Evolutionary conservation across 148 eudicot species (phyloP), one percentile per base, ranked within the genome.

Genomic region (Arctostaphylos glauca): DNA sequence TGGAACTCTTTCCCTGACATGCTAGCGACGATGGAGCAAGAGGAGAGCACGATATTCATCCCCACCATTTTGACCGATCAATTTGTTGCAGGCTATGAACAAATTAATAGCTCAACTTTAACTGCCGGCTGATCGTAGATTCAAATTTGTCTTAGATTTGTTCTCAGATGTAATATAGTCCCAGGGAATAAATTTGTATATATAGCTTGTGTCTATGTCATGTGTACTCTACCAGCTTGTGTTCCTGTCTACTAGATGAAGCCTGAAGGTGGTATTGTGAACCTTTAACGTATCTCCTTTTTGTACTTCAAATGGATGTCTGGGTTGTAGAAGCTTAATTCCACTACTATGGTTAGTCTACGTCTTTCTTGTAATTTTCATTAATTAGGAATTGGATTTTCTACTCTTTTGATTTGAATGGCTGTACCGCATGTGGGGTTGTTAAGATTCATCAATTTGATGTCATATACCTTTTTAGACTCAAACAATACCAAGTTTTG

Each of bases 1-100:
- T 94, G 98, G 98, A 94, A 92, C 64, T 90, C 90, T 47, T 84
- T 80, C 74, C 87, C 90, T 16, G 90, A 88, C 79, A 72, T 86
- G 13, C 80, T 83, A 3, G 89, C 94, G 94, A 85, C 64, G 81
- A 79, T 82, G 75, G 68, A 77, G 18, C 84, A 88, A 66, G 87
- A 87, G 50, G 88, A 83, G 68, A 89, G 88, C 74, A 87, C 87
- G 84, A 84, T 86, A 83, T 74, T 85, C 73, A 7, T 38, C 18
- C 86, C 84, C 77, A 71, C 88, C 18, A 79, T 79, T 31, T 31
- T 1, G 81, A 86, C 59, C 12, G 74, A 76, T 79, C 83, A 47
- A 62, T 79, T 86, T 78, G 31, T 74, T 70, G 44, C 78, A 66
- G 54, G 82, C 74, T 74, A 74, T 74, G 85, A 80, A 13, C 81